Percentiles rank a stretch among this genome's conserved stretches.
phyloP scores from a whole-genome alignment of 441 rosid genomes.

The Populus hybrid region DNA sequence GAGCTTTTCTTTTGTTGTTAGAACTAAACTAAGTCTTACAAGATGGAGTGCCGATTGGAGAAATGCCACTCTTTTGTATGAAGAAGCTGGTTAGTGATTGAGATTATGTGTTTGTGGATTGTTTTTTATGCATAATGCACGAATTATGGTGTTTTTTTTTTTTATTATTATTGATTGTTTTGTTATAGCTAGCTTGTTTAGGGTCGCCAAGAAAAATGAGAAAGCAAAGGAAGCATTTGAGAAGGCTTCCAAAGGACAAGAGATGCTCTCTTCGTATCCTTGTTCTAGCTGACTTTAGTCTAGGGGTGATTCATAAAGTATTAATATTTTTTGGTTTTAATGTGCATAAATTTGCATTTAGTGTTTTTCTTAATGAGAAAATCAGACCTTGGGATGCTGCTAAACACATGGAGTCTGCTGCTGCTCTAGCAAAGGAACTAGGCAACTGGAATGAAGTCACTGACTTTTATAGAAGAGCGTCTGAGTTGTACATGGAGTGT shows the following conservation, averaged over 20 bases:
- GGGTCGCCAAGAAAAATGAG: slow-evolving; percentile 66
- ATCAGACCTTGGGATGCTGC: slow-evolving; percentile 98
- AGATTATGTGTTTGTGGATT: background rate
- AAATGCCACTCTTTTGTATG: slow-evolving; percentile 75
- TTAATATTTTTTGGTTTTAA: background rate
- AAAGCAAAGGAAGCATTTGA: slow-evolving; percentile 80
- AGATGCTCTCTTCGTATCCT: slow-evolving; percentile 94
- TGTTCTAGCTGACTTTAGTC: background rate
- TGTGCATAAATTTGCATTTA: slow-evolving; percentile 11
- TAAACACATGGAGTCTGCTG: slow-evolving; percentile 93
- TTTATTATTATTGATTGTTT: slow-evolving; percentile 6
- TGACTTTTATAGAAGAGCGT: slow-evolving; percentile 79
- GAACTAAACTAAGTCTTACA: slow-evolving; percentile 86
- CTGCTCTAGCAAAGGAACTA: slow-evolving; percentile 77
- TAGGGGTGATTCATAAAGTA: background rate
- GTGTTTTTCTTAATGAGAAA: slow-evolving; percentile 39
- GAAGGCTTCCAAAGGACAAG: slow-evolving; percentile 93
- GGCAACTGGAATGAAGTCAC: slow-evolving; percentile 79
- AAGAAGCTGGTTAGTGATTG: slow-evolving; percentile 67
- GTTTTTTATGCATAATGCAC: background rate
- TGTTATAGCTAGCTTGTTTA: slow-evolving; percentile 56
- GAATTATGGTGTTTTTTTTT: background rate
- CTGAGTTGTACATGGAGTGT: slow-evolving; percentile 82
- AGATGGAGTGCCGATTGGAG: slow-evolving; percentile 98
- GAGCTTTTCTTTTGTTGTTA: slow-evolving; percentile 14